Percentiles rank a stretch among this genome's conserved stretches.
These are phyloP conservation scores for Peltaster fructicola DNA, from an alignment of 2,329 filamentous ascomycete species.

Conservation along the genomic window DNA sequence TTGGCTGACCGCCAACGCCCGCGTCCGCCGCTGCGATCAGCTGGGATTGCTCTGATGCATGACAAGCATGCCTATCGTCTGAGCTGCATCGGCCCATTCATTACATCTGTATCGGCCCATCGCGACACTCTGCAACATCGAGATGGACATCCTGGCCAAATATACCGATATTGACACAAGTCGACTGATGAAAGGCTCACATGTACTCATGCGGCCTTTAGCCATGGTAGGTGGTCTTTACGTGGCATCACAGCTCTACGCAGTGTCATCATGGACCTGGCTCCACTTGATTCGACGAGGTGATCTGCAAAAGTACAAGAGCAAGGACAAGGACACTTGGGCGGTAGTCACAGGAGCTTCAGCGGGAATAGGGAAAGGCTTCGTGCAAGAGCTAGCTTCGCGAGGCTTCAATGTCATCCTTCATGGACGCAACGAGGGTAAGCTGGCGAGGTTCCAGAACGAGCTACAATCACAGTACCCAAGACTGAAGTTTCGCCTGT, in stretches of 20 bases:
- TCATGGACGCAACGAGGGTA: slow-evolving; percentile 33
- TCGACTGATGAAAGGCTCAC: too few species aligned
- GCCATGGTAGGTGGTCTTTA: slow-evolving; percentile 8
- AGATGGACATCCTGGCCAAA: too few species aligned
- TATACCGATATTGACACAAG: too few species aligned
- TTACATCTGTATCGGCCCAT: too few species aligned
- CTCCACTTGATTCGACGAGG: slow-evolving; percentile 12
- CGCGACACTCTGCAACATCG: too few species aligned
- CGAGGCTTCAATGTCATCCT: slow-evolving; percentile 37
- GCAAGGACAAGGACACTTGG: slow-evolving; percentile 16
- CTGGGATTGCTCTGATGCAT: too few species aligned
- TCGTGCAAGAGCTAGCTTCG: slow-evolving; percentile 30
- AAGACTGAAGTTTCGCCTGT: slow-evolving; percentile 18
- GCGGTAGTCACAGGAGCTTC: slow-evolving; percentile 35
- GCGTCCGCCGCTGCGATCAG: too few species aligned
- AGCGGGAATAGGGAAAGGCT: slow-evolving; percentile 34
- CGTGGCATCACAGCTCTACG: slow-evolving; percentile 8
- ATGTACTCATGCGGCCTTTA: too few species aligned
- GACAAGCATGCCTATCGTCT: too few species aligned
- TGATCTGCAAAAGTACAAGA: slow-evolving; percentile 11
- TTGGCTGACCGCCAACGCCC: too few species aligned
- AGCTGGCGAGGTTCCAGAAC: slow-evolving; percentile 24
- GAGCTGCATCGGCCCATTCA: too few species aligned
- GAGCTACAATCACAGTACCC: slow-evolving; percentile 25
- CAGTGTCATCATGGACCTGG: slow-evolving; percentile 8